Percentiles rank a stretch among this genome's conserved stretches.
phyloP scores from a whole-genome alignment of 2,329 filamentous ascomycete genomes.

The Aspergillus udagawae region DNA sequence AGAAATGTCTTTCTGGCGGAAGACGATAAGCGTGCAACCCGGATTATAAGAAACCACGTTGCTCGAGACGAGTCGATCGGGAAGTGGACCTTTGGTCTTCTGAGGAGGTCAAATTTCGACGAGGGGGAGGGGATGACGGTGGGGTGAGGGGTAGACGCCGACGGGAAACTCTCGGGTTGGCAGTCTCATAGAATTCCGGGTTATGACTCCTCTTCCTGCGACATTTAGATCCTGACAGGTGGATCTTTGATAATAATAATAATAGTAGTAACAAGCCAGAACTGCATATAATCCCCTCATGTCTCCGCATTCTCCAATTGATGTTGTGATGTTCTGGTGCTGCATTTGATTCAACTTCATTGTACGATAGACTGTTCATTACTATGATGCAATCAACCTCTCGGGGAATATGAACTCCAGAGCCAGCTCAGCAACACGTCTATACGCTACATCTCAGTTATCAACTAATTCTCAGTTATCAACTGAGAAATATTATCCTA shows the following conservation, averaged over 20 bases:
- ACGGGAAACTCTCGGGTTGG: not conserved
- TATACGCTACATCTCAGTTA: not conserved
- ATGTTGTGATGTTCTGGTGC: not conserved
- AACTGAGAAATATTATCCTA: not conserved
- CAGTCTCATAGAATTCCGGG: not conserved
- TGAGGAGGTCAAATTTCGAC: constrained; percentile 5
- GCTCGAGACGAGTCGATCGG: constrained; percentile 5
- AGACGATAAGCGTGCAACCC: not conserved
- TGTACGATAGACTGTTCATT: not conserved
- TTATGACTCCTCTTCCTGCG: not conserved
- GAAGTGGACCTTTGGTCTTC: not conserved
- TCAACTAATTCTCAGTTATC: not conserved
- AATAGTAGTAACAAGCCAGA: not conserved
- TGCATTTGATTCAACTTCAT: not conserved
- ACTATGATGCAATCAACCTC: not conserved
- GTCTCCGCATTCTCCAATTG: not conserved
- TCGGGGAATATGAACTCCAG: not conserved
- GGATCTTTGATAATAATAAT: not conserved
- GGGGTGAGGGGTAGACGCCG: constrained; percentile 10
- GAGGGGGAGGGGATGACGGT: constrained; percentile 1
- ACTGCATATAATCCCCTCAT: not conserved
- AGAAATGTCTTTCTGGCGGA: constrained; percentile 10
- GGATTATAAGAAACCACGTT: not conserved
- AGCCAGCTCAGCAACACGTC: not conserved
- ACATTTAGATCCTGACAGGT: not conserved